Percentiles rank a stretch among this genome's conserved stretches.
Conservation (phyloP, 2,329 filamentous ascomycete genomes). For the Alternaria brassicicola region DNA sequence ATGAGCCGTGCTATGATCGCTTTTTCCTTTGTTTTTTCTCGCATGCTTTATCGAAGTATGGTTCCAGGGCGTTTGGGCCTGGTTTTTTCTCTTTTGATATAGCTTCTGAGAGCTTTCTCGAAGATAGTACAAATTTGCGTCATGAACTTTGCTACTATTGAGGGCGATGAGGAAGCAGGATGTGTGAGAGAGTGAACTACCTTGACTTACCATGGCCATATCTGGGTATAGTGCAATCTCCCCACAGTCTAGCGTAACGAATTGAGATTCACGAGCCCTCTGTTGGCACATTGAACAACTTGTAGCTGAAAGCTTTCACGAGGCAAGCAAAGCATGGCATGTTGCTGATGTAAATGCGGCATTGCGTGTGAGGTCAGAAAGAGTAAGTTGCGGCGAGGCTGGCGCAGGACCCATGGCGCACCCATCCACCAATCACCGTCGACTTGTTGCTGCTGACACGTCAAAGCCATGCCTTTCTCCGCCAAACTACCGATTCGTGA, state of each 20-base stretch:
- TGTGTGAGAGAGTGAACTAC: not conserved
- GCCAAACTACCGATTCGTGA: conserved; percentile 18
- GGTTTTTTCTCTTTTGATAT: not conserved
- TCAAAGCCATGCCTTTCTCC: not conserved
- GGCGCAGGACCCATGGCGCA: not conserved
- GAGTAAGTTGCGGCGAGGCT: not conserved
- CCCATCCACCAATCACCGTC: not conserved
- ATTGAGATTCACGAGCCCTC: not conserved
- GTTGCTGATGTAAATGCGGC: not conserved
- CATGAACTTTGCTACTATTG: not conserved
- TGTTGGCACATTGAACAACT: not conserved
- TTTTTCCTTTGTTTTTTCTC: not conserved
- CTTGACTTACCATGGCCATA: not conserved
- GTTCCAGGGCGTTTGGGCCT: not conserved
- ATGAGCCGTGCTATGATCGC: not conserved
- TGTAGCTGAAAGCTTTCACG: not conserved
- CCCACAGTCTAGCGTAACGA: not conserved
- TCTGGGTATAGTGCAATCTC: not conserved
- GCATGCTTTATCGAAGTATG: not conserved
- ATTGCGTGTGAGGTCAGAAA: not conserved
- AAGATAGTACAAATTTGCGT: not conserved
- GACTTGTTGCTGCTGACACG: not conserved
- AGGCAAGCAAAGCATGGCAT: not conserved
- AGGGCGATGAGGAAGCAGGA: not conserved
- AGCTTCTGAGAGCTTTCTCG: not conserved